A percentile compares a stretch with the other conserved stretches of the same genome.
These are phyloP conservation scores for Pelargonium australe DNA, from an alignment of 441 rosid species.

Conservation along the genomic window DNA sequence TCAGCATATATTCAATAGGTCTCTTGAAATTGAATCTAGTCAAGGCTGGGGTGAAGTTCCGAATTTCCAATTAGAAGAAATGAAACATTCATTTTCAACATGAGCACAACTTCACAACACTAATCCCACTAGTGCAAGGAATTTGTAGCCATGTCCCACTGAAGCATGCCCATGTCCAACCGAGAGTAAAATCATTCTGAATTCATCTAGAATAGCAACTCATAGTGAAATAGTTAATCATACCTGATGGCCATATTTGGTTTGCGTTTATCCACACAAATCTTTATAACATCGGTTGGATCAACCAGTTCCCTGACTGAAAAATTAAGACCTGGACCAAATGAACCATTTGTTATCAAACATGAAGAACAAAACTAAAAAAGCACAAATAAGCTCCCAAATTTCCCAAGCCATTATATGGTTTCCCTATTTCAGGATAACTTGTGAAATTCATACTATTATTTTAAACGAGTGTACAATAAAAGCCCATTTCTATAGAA, in stretches of 20 bases:
- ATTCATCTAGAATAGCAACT: too few species aligned
- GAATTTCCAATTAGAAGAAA: not conserved
- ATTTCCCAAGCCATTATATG: not conserved
- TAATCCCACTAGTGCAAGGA: not conserved
- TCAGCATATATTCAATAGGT: too few species aligned
- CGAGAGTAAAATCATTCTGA: too few species aligned
- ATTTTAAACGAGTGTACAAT: not conserved
- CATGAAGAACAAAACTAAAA: too few species aligned
- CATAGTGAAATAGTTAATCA: conserved; percentile 6
- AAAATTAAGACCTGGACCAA: conserved; percentile 53
- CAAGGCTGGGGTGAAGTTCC: not conserved
- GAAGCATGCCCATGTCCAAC: too few species aligned
- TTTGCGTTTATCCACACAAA: conserved; percentile 49
- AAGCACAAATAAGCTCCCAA: conserved; percentile 2
- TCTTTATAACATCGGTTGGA: conserved; percentile 44
- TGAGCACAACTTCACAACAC: not conserved
- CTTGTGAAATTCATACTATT: not conserved
- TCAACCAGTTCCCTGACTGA: conserved; percentile 58
- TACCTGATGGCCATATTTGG: conserved; percentile 74
- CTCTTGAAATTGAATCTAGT: conserved; percentile 11
- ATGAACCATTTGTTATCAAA: conserved; percentile 19
- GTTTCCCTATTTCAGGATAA: not conserved
- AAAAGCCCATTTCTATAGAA: not conserved
- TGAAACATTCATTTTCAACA: not conserved
- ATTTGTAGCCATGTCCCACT: too few species aligned